Base-by-base conservation (phyloP, 306 rosid species). In the Senna siamea region DNA sequence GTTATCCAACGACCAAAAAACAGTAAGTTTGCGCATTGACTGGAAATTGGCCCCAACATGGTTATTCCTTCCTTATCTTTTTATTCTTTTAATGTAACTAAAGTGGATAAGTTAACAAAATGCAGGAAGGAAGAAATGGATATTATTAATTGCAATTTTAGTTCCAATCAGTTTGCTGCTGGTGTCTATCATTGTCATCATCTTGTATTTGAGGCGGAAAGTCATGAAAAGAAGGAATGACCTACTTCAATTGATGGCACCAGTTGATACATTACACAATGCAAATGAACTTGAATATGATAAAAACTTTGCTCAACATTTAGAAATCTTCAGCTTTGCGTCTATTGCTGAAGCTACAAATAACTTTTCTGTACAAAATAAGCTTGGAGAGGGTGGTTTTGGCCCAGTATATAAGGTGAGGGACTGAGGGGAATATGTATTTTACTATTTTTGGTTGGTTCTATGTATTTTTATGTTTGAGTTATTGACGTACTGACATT, bases 381-480 rank as follows among this genome's bases (percentile, higher is more conserved):
- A 37, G 22, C 6, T 82, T 13, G 86, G 85, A 14, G 48, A 52
- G 58, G 81, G 81, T 32, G 81, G 81, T 47, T 75, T 79, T 65
- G 83, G 81, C 11, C 73, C 20, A 1, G 83, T 72, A 51, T 83
- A 53, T 72, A 70, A 78, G 76, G 81, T 72, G 19, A n/a, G 43
- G 44, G 12, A n/a, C n/a, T n/a, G n/a, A n/a, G n/a, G n/a, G n/a
- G n/a, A n/a, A n/a, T n/a, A n/a, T n/a, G n/a, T n/a, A n/a, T n/a
- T n/a, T n/a, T n/a, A n/a, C 5, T 41, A 1, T 0, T 41, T 41
- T 8, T 41, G 4, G 14, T 11, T 41, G 14, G 47, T 41, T 41
- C 14, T 9, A 41, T 41, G 8, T 13, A 6, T 0, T 41, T 41
- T 13, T 41, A 6, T 41, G 13, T 41, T 41, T 41, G n/a, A 44